Evolutionary conservation across 768 basidiomycete genomes (phyloP).

Genomic region (Mycena rosella): DNA sequence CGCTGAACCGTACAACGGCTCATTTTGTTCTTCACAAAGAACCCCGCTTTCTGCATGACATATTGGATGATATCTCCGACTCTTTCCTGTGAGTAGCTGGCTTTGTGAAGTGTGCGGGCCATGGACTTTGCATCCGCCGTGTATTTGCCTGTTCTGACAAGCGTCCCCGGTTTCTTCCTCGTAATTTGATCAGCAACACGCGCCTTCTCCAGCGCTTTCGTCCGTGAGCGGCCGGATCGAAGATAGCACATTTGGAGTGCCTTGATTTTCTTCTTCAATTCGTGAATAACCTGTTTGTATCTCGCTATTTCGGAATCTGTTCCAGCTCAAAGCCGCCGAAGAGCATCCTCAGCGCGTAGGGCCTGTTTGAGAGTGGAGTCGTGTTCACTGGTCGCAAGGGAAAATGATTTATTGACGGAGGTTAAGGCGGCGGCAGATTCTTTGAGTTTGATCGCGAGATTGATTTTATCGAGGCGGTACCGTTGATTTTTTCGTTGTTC

Average conservation of each 20-base stretch:
- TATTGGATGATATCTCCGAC: background rate
- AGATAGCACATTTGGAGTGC: background rate
- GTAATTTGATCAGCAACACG: background rate
- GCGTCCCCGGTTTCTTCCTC: background rate
- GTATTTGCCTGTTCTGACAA: background rate
- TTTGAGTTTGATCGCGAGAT: background rate
- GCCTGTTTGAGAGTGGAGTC: too few species aligned
- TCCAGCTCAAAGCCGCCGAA: too few species aligned
- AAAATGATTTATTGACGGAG: too few species aligned
- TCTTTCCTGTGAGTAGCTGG: background rate
- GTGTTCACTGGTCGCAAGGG: too few species aligned
- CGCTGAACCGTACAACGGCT: constrained; percentile 29
- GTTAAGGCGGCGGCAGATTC: background rate
- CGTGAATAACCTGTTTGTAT: background rate
- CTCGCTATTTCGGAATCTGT: background rate
- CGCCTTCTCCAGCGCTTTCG: background rate
- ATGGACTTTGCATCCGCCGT: background rate
- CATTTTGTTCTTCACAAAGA: constrained; percentile 3
- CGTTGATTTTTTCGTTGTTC: background rate
- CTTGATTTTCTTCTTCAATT: background rate
- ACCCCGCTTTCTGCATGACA: background rate
- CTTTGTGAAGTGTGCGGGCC: background rate
- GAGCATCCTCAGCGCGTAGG: too few species aligned
- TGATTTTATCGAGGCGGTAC: background rate
- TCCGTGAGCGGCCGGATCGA: background rate